phyloP scores from a whole-genome alignment of 176 grass and related monocot genomes.

The Oryza officinalis region DNA sequence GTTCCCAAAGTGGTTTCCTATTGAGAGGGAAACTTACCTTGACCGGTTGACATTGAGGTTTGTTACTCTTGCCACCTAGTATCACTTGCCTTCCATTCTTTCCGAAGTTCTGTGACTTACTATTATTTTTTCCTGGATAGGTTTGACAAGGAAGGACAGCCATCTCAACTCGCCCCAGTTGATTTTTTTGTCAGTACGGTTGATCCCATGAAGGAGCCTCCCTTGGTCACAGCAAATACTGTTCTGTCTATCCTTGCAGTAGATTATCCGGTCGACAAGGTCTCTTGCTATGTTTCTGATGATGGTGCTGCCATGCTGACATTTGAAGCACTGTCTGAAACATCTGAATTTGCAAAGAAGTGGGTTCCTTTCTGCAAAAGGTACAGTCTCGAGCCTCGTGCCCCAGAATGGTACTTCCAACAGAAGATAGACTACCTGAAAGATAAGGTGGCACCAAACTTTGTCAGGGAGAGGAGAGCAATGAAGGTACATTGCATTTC shows the following conservation, averaged over 20 bases:
- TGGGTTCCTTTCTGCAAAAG: constrained; percentile 95
- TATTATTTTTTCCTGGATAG: constrained; percentile 43
- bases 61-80: constrained; percentile 19
- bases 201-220: constrained; percentile 88
- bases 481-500: constrained; percentile 67
- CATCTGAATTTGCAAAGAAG: constrained; percentile 98
- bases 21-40: constrained; percentile 91
- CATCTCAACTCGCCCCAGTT: constrained; percentile 67
- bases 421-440: constrained; percentile 96
- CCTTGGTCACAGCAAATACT: constrained; percentile 96
- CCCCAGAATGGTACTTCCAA: constrained; percentile 89
- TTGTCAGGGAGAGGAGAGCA: constrained; percentile 86
- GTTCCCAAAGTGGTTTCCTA: constrained; percentile 95
- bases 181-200: constrained; percentile 96
- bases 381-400: constrained; percentile 78
- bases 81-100: constrained; percentile 22
- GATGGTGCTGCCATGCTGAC: constrained; percentile 97
- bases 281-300: constrained; percentile 98
- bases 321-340: constrained; percentile 90
- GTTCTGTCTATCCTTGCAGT: constrained; percentile 89
- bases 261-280: constrained; percentile 82
- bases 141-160: constrained; percentile 86
- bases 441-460: constrained; percentile 75
- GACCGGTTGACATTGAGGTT: constrained; percentile 87
- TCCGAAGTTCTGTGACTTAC: constrained; percentile 19